These are phyloP conservation scores for Botrytis paeoniae DNA, from an alignment of 2,329 filamentous ascomycete genomes.

Conservation along the genomic window DNA sequence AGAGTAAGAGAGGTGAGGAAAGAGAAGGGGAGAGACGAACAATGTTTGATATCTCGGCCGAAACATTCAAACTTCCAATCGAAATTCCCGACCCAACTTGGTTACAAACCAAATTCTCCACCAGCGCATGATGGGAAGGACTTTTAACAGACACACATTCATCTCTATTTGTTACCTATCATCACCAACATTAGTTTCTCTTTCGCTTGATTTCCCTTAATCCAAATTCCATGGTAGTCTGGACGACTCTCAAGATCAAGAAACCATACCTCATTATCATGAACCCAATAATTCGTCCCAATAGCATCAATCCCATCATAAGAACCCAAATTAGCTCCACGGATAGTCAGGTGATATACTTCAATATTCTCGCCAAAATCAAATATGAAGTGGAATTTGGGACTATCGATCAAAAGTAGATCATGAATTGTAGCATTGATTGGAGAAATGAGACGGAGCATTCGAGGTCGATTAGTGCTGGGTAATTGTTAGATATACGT, in stretches of 20 bases:
- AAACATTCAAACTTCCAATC: conserved; percentile 37
- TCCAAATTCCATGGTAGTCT: background rate
- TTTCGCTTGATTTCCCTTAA: background rate
- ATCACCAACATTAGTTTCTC: background rate
- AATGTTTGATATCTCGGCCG: conserved; percentile 18
- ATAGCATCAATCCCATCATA: conserved; percentile 41
- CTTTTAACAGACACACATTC: conserved; percentile 42
- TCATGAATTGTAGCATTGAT: conserved; percentile 31
- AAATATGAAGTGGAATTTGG: conserved; percentile 41
- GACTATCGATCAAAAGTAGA: conserved; percentile 31
- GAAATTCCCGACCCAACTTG: conserved; percentile 40
- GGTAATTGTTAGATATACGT: conserved; percentile 36
- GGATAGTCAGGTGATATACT: conserved; percentile 41
- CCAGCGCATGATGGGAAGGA: conserved; percentile 39
- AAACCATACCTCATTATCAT: conserved; percentile 37
- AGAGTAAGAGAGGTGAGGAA: background rate
- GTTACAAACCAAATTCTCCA: conserved; percentile 41
- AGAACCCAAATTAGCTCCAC: conserved; percentile 40
- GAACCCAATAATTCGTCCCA: conserved; percentile 39
- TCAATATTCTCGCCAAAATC: conserved; percentile 40
- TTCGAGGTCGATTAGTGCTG: conserved; percentile 36
- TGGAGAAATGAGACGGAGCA: conserved; percentile 28
- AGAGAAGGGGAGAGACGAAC: background rate
- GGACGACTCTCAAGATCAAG: background rate
- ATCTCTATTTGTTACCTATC: conserved; percentile 38